Conservation (phyloP, 257 asterid species). For the Ajuga chamaepitys region DNA sequence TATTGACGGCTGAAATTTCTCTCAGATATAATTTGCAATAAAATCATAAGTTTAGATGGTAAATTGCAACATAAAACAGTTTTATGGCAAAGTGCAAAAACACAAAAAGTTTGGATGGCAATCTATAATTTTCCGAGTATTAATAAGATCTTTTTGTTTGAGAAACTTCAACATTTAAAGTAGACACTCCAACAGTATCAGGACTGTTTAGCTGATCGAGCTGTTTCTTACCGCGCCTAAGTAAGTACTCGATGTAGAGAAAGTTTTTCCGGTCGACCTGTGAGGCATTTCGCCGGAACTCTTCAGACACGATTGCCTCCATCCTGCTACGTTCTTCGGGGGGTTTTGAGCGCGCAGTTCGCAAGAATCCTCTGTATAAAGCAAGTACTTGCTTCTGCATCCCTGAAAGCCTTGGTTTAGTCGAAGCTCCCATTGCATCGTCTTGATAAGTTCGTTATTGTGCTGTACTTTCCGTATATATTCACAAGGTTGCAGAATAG, state of each 20-base stretch:
- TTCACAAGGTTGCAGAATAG: neutral
- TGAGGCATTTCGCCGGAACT: slow-evolving; percentile 56
- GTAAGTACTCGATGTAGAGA: slow-evolving; percentile 67
- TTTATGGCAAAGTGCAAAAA: no score
- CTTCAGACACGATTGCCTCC: slow-evolving; percentile 60
- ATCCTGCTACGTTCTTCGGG: slow-evolving; percentile 59
- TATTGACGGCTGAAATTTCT: no score
- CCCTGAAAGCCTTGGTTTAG: slow-evolving; percentile 71
- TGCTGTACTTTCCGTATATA: neutral
- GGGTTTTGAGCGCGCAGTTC: slow-evolving; percentile 74
- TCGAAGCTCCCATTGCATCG: slow-evolving; percentile 49
- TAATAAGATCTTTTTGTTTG: slow-evolving; percentile 17
- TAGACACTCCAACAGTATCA: slow-evolving; percentile 52
- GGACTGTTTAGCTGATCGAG: slow-evolving; percentile 80
- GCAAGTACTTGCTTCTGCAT: slow-evolving; percentile 90
- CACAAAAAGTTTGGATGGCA: no score
- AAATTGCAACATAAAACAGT: no score
- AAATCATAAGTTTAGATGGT: no score
- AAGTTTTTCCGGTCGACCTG: slow-evolving; percentile 75
- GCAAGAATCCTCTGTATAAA: slow-evolving; percentile 66
- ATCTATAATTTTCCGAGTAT: no score
- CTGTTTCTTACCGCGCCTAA: slow-evolving; percentile 76
- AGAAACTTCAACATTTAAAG: slow-evolving; percentile 37
- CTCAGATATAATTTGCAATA: no score
- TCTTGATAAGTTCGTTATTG: neutral